Evolutionary conservation across 1,139 yeast species (phyloP).

Genomic region (Meyerozyma elateridarum): DNA sequence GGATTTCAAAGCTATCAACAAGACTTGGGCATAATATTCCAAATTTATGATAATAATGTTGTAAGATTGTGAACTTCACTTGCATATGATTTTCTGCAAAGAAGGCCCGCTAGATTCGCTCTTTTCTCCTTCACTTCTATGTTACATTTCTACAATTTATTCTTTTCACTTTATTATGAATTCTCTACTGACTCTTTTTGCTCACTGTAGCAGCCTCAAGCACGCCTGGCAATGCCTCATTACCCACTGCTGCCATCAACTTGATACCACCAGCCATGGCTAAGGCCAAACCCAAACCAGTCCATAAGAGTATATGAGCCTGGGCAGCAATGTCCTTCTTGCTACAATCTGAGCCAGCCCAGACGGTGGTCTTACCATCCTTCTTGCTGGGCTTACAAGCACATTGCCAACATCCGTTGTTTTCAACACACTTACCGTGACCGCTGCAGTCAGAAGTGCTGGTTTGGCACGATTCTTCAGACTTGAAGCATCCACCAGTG

Average conservation of each 20-base stretch:
- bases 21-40: no score
- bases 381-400: slow-evolving; percentile 49
- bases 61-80: no score
- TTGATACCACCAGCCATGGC: slow-evolving; percentile 51
- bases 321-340: slow-evolving; percentile 62
- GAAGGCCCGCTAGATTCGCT: no score
- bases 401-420: slow-evolving; percentile 50
- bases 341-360: slow-evolving; percentile 66
- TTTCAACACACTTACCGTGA: slow-evolving; percentile 56
- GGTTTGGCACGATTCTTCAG: slow-evolving; percentile 50
- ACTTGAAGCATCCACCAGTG: slow-evolving; percentile 25
- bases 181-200: no score
- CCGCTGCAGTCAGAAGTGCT: slow-evolving; percentile 54
- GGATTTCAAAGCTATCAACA: no score
- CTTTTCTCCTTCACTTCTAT: background rate
- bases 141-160: background rate
- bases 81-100: no score
- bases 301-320: slow-evolving; percentile 67
- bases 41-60: no score
- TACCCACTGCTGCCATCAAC: slow-evolving; percentile 50
- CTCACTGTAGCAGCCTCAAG: slow-evolving; percentile 52
- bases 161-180: background rate
- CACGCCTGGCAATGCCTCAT: slow-evolving; percentile 64
- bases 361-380: slow-evolving; percentile 48
- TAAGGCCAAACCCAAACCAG: slow-evolving; percentile 43